Evolutionary conservation across 2,329 filamentous ascomycete species (phyloP).

Genomic region (Penicillium rolfsii): DNA sequence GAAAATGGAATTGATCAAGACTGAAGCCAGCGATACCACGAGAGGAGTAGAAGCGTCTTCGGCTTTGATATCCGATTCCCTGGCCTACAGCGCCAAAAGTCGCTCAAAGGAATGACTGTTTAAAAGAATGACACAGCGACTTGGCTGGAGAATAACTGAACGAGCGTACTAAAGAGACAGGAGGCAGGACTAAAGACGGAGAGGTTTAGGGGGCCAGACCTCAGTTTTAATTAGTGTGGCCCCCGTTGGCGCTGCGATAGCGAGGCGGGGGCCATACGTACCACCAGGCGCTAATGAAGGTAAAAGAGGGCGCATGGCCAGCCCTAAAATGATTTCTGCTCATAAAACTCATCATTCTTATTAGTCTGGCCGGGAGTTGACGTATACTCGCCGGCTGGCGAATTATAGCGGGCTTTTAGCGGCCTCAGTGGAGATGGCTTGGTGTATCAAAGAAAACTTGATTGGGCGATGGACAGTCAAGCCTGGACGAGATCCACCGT

Average conservation of each 20-base stretch:
- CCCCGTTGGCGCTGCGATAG: slow-evolving; percentile 3
- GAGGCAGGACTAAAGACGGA: background rate
- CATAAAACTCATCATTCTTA: background rate
- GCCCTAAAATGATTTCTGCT: background rate
- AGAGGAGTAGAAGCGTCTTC: background rate
- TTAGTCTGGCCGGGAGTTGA: slow-evolving; percentile 1
- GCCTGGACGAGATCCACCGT: background rate
- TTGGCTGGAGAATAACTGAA: background rate
- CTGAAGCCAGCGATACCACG: background rate
- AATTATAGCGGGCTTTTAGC: background rate
- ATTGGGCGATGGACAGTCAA: background rate
- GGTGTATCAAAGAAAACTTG: background rate
- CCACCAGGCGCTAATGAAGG: slow-evolving; percentile 12
- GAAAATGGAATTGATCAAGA: background rate
- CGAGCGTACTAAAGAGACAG: background rate
- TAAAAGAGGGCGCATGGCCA: background rate
- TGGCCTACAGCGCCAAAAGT: no score
- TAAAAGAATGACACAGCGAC: slow-evolving; percentile 2
- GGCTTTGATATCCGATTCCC: background rate
- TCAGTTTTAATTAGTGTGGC: slow-evolving; percentile 8
- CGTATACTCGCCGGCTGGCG: background rate
- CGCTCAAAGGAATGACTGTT: slow-evolving; percentile 1
- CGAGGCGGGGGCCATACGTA: slow-evolving; percentile 13
- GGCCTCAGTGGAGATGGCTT: background rate
- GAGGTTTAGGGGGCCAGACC: background rate